These are phyloP conservation scores for Ceratobasidium sp. DNA, from an alignment of 1,284 basidiomycete genomes.

Conservation along the genomic window DNA sequence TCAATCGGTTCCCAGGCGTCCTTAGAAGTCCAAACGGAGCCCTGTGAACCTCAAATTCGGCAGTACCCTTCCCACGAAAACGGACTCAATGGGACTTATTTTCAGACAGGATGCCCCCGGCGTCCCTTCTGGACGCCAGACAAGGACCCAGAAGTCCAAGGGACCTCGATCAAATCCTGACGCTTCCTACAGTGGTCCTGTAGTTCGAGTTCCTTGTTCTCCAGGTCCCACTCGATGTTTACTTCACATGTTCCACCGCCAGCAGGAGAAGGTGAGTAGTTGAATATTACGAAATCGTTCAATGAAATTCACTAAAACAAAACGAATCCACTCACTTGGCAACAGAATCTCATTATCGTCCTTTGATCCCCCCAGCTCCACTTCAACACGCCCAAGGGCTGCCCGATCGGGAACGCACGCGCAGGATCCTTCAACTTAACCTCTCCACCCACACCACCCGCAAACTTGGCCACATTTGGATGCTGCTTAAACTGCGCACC, in stretches of 20 bases:
- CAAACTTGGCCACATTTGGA: constrained; percentile 91
- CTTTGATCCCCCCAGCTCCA: constrained; percentile 90
- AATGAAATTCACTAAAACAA: background rate
- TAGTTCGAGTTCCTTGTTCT: constrained; percentile 79
- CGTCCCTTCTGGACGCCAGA: no score
- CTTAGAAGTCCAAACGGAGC: no score
- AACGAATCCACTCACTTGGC: constrained; percentile 68
- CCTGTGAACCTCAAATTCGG: no score
- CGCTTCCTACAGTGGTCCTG: no score
- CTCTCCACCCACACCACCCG: constrained; percentile 63
- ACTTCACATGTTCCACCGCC: constrained; percentile 92
- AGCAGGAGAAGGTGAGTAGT: constrained; percentile 93
- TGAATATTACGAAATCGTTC: constrained; percentile 62
- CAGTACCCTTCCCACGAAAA: no score
- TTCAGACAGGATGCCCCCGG: no score
- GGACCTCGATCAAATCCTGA: no score
- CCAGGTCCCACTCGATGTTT: constrained; percentile 96
- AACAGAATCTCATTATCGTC: constrained; percentile 93
- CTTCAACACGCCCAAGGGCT: constrained; percentile 79
- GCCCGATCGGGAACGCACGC: constrained; percentile 83
- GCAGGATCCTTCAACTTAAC: constrained; percentile 86
- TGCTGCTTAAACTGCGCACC: constrained; percentile 96
- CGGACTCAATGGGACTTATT: no score
- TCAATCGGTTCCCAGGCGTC: no score
- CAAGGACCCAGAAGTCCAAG: no score